phyloP scores from a whole-genome alignment of 352 stramenopile genomes.

The Plasmopara viticola region DNA sequence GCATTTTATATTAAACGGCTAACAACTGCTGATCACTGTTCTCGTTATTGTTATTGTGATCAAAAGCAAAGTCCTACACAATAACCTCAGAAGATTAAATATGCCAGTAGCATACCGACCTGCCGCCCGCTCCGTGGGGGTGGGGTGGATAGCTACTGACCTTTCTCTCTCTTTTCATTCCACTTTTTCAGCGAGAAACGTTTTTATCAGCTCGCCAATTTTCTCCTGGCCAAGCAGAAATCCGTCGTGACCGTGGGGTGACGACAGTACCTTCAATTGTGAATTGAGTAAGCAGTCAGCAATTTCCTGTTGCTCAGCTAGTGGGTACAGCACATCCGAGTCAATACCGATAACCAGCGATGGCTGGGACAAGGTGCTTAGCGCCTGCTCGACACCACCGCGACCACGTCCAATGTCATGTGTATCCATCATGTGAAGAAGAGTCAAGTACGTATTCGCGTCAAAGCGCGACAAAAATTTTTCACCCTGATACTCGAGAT shows the following conservation, averaged over 20 bases:
- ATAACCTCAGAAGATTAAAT: too few relatives aligned
- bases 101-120: not conserved
- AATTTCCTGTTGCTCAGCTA: constrained; percentile 90
- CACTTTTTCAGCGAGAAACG: constrained; percentile 49
- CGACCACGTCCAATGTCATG: constrained; percentile 89
- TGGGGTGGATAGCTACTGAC: not conserved
- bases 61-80: too few relatives aligned
- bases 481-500: constrained; percentile 87
- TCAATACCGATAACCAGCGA: constrained; percentile 92
- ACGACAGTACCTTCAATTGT: constrained; percentile 86
- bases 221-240: constrained; percentile 95
- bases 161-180: constrained; percentile 9
- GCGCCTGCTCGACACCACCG: constrained; percentile 64
- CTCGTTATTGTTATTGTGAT: too few relatives aligned
- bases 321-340: constrained; percentile 93
- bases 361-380: constrained; percentile 56
- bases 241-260: constrained; percentile 91
- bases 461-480: constrained; percentile 96
- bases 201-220: constrained; percentile 62
- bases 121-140: not conserved
- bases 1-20: too few relatives aligned
- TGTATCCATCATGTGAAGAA: constrained; percentile 95
- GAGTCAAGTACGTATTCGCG: constrained; percentile 92
- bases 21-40: too few relatives aligned
- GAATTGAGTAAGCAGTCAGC: constrained; percentile 73